Percentiles rank a stretch among this genome's conserved stretches.
Evolutionary conservation across 768 basidiomycete species (phyloP).

Genomic region (Naematelia encephala): DNA sequence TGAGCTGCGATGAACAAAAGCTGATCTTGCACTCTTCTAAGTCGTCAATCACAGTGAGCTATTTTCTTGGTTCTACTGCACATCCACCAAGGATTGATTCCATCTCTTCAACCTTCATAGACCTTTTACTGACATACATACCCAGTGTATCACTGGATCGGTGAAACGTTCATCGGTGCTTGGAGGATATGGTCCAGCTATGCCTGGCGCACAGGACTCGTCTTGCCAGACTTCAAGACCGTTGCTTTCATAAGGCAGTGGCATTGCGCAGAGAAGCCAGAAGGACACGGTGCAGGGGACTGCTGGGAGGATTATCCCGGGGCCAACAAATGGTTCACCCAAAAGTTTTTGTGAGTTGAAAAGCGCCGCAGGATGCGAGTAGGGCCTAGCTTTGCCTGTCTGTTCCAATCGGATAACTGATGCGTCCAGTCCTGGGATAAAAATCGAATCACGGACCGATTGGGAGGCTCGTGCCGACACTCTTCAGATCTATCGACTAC

Average conservation of each 20-base stretch:
- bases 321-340: conserved; percentile 30
- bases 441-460: conserved; percentile 15
- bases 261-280: conserved; percentile 8
- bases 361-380: background rate
- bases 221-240: conserved; percentile 18
- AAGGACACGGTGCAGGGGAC: conserved; percentile 1
- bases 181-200: conserved; percentile 30
- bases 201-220: conserved; percentile 11
- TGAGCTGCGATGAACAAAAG: background rate
- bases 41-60: conserved; percentile 28
- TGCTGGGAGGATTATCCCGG: conserved; percentile 29
- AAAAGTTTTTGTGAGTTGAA: conserved; percentile 35
- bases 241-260: conserved; percentile 22
- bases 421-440: conserved; percentile 26
- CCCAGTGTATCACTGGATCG: conserved; percentile 41
- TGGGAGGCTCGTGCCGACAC: conserved; percentile 28
- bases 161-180: conserved; percentile 35
- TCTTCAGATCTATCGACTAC: conserved; percentile 16
- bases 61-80: background rate
- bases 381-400: no score
- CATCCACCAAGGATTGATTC: background rate
- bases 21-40: background rate
- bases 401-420: background rate
- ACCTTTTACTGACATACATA: no score
- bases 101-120: no score